Conservation (phyloP, 2,329 filamentous ascomycete genomes). For the Fusarium dimerum region DNA sequence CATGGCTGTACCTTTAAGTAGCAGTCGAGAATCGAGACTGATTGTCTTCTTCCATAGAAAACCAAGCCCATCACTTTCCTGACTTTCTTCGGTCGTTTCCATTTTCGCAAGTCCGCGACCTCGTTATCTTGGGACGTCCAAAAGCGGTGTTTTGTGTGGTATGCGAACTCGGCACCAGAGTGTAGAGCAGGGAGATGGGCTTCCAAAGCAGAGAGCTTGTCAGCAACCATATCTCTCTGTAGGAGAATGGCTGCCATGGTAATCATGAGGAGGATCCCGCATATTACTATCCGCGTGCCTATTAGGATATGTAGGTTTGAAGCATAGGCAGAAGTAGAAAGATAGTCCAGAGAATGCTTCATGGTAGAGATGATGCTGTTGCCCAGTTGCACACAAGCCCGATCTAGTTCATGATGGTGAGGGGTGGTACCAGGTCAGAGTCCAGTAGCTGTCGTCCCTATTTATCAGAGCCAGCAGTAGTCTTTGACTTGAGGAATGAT, state of each 20-base stretch:
- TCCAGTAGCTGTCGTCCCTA: background rate
- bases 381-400: no score
- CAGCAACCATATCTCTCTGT: slow-evolving; percentile 15
- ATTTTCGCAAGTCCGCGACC: slow-evolving; percentile 17
- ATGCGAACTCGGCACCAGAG: background rate
- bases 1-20: slow-evolving; percentile 40
- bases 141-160: slow-evolving; percentile 16
- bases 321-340: background rate
- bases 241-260: slow-evolving; percentile 19
- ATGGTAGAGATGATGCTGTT: background rate
- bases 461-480: no score
- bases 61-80: slow-evolving; percentile 46
- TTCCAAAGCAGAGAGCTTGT: slow-evolving; percentile 11
- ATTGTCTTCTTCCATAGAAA: slow-evolving; percentile 46
- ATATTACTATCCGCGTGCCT: slow-evolving; percentile 15
- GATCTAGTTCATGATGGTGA: background rate
- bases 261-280: slow-evolving; percentile 18
- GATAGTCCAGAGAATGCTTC: background rate
- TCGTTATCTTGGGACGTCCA: slow-evolving; percentile 25
- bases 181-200: slow-evolving; percentile 2
- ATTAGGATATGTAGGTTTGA: slow-evolving; percentile 3
- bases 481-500: no score
- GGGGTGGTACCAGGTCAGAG: no score
- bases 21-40: slow-evolving; percentile 48
- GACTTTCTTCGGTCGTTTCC: slow-evolving; percentile 18